Conservation (phyloP, 2,329 filamentous ascomycete genomes). For the Dothidotthia symphoricarpi region DNA sequence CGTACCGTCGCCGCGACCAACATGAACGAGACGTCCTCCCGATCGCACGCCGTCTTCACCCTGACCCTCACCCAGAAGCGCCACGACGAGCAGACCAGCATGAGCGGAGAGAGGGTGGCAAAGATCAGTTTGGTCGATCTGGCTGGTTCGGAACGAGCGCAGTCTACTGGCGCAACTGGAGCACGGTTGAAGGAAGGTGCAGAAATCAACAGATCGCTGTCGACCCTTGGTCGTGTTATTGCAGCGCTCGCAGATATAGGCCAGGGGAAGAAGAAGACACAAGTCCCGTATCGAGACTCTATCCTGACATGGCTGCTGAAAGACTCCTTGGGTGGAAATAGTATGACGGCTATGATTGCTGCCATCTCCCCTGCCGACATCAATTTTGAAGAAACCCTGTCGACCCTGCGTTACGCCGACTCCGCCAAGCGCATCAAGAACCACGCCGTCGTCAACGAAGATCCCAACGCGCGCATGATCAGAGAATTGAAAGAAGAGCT, state of each 20-base stretch:
- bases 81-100: constrained; percentile 85
- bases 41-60: constrained; percentile 97
- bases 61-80: constrained; percentile 93
- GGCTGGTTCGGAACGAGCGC: constrained; percentile 94
- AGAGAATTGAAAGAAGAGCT: constrained; percentile 95
- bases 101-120: constrained; percentile 96
- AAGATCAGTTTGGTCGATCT: constrained; percentile 98
- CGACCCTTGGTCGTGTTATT: constrained; percentile 95
- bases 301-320: constrained; percentile 95
- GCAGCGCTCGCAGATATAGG: constrained; percentile 90
- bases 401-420: constrained; percentile 92
- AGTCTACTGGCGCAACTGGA: constrained; percentile 93
- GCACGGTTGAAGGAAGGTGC: constrained; percentile 95
- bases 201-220: constrained; percentile 96
- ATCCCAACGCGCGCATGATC: constrained; percentile 98
- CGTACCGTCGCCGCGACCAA: constrained; percentile 97
- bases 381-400: constrained; percentile 97
- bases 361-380: constrained; percentile 98
- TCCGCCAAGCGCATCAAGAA: constrained; percentile 99
- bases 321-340: constrained; percentile 95
- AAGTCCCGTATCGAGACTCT: constrained; percentile 96
- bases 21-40: constrained; percentile 99
- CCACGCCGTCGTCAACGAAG: constrained; percentile 97
- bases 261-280: constrained; percentile 72
- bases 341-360: constrained; percentile 99